Evolutionary conservation across 306 rosid genomes (phyloP), one percentile per base, ranked within the genome.

Genomic region (Lablab purpureus): DNA sequence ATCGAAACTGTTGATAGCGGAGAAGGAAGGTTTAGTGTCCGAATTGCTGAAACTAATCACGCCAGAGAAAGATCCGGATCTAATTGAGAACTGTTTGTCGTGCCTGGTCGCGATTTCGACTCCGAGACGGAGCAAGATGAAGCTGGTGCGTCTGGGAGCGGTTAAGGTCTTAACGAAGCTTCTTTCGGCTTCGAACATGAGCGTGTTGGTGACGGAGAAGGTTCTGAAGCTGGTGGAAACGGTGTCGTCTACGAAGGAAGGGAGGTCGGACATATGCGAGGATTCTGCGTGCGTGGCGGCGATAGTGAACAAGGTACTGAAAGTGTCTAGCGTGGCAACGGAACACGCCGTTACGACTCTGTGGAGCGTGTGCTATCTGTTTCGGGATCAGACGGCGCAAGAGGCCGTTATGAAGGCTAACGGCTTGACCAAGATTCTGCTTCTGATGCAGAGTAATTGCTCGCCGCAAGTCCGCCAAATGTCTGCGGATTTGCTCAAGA

Each of bases 401-500:
- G 94, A 91, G 46, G 87, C 90, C 4, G 91, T 91, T 55, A 87
- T 89, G 2, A 84, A 81, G 65, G 96, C 97, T 0, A 91, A 95
- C 2, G 99, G 99, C 0, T 83, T 90, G 58, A 89, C 99, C 1
- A 95, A 93, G 88, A 90, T 93, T 28, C 78, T 95, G 78, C 89
- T 95, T 66, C 65, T 95, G 75, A 92, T 95, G 96, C 99, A 95
- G 87, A 93, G 94, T 50, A 90, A 95, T 83, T 95, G 98, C 78
- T 76, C 97, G 19, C 87, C 91, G 0, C 41, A 83, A 12, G 91
- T 89, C 6, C 81, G 98, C 7, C 93, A 88, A 84, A 94, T 94
- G 98, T 86, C 91, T 3, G 79, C 87, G 14, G 98, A 94, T 83
- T 86, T 94, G 89, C 90, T 94, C 27, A 94, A 89, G 86, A 89